phyloP scores from a whole-genome alignment of 176 grass and related monocot genomes.

The Cenchrus purpureus region DNA sequence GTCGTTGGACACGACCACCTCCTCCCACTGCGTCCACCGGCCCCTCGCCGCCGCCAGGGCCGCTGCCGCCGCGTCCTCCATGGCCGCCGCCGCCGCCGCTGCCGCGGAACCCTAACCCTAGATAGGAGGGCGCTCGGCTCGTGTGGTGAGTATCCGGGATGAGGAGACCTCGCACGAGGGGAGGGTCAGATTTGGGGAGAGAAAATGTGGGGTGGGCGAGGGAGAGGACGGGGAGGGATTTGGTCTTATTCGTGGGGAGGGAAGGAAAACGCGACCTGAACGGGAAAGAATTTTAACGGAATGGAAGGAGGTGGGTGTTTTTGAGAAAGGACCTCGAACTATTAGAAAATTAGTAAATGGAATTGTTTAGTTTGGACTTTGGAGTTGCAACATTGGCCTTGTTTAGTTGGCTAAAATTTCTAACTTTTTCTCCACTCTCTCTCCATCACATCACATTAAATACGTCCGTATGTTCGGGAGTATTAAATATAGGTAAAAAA shows the following conservation, averaged over 20 bases:
- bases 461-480: too few species aligned
- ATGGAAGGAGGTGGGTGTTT: background rate
- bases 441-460: too few species aligned
- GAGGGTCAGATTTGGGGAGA: conserved; percentile 43
- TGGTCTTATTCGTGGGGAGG: conserved; percentile 1
- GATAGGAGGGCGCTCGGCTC: background rate
- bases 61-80: conserved; percentile 44
- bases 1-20: conserved; percentile 93
- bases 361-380: background rate
- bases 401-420: too few species aligned
- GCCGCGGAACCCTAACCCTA: conserved; percentile 67
- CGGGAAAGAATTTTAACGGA: background rate
- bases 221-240: background rate
- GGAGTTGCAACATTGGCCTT: background rate
- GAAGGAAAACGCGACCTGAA: background rate
- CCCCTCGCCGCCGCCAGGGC: conserved; percentile 37
- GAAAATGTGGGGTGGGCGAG: conserved; percentile 15
- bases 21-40: conserved; percentile 83
- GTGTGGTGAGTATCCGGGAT: conserved; percentile 28
- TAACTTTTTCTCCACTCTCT: too few species aligned
- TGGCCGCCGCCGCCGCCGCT: conserved; percentile 36
- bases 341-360: background rate
- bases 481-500: too few species aligned
- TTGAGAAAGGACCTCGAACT: accelerated
- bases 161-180: conserved; percentile 26